Base-by-base conservation (phyloP, 768 basidiomycete species). In the Trametes sanguinea region DNA sequence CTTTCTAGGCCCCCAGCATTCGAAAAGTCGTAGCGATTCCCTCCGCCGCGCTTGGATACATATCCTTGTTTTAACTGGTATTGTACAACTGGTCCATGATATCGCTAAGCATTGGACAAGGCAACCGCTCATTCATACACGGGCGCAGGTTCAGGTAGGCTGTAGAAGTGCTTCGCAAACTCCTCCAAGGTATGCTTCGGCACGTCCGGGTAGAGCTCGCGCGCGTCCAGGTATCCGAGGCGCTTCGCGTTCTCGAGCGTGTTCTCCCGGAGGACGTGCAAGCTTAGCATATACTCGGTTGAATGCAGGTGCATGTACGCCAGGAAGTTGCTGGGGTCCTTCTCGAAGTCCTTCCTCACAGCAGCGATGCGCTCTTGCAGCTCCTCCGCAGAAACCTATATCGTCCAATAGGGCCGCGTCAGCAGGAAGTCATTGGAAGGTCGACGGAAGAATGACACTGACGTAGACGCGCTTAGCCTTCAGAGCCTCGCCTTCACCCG, bases 151-250 rank as follows among this genome's bases (percentile, higher is more conserved):
- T 63, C 62, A 32, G 57, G 51, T 30, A 42, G 27, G 39, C n/a
- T 43, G 40, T 71, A 74, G 39, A 67, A 70, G 27, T 66, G 61
- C 62, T 60, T 63, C 40, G 72, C 69, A 47, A 61, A 68, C 22
- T 74, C 71, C 55, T 65, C 70, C 9, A 74, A 30, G 9, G 45
- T 45, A 4, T 43, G 51, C n/a, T 61, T 40, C 13, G 53, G 53
- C 39, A 74, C 37, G 45, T 74, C 73, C 0, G 72, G 70, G 57
- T 76, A 75, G 27, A 76, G 57, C 66, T 71, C 69, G 14, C 63
- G 59, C 11, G 70, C 71, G 54, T 76, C 69, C n/a, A 74, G 56
- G 14, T 70, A 69, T 2, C 73, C 72, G 0, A 68, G 61, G 14
- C 64, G 53, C 51, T 66, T 66, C 37, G 71, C 68, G 40, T 61